A percentile compares a stretch with the other conserved stretches of the same genome.
These are phyloP conservation scores for Albifimbria verrucaria DNA, from an alignment of 2,329 filamentous ascomycete genomes.

Conservation along the genomic window DNA sequence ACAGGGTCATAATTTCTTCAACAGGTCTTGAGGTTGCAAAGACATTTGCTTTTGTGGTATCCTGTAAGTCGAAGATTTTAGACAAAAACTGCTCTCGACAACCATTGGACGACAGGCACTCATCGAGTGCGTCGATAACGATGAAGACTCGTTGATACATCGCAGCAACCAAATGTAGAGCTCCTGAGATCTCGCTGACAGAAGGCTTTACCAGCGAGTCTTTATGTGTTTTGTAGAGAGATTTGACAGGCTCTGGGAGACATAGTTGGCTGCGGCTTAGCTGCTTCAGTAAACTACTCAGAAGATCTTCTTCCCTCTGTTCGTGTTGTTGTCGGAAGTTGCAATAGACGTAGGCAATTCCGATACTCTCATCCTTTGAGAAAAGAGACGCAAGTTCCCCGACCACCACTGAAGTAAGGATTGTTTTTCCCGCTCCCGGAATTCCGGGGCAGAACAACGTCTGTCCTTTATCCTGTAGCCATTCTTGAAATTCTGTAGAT, in stretches of 20 bases:
- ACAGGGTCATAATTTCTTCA: too few species aligned
- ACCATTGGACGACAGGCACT: too few species aligned
- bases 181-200: too few species aligned
- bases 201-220: not conserved
- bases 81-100: too few species aligned
- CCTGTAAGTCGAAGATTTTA: too few species aligned
- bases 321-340: slow-evolving; percentile 22
- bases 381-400: slow-evolving; percentile 13
- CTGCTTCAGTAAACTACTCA: slow-evolving; percentile 29
- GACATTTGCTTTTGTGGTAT: too few species aligned
- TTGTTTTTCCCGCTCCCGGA: slow-evolving; percentile 33
- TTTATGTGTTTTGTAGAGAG: too few species aligned
- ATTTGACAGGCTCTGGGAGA: not conserved
- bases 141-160: too few species aligned
- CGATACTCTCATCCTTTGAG: not conserved
- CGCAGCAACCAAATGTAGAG: too few species aligned
- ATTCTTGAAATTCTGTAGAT: slow-evolving; percentile 25
- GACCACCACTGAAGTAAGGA: slow-evolving; percentile 15
- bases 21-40: too few species aligned
- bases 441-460: slow-evolving; percentile 37
- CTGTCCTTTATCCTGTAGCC: slow-evolving; percentile 17
- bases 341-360: slow-evolving; percentile 30
- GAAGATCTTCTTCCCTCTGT: slow-evolving; percentile 18
- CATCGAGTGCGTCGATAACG: too few species aligned
- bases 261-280: slow-evolving; percentile 13